Base-by-base conservation (phyloP, 1,284 basidiomycete genomes). In the Coriolopsis trogii region DNA sequence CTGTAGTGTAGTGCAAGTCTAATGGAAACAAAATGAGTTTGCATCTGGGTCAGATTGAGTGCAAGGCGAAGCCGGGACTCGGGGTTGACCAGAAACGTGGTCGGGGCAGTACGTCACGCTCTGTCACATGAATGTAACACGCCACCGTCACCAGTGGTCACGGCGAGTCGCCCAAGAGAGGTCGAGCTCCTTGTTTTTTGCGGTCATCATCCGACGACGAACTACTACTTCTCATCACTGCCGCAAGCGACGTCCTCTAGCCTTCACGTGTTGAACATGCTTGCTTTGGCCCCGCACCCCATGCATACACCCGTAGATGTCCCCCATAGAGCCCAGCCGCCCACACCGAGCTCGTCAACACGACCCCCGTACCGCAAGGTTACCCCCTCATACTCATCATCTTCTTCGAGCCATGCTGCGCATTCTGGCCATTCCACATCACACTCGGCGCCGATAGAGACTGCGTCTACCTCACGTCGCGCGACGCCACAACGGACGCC, bases 211-310 rank as follows among this genome's bases (percentile, higher is more conserved):
- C 52, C 40, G 46, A 53, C 54, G 44, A 52, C 55, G 30, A 43
- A 41, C 41, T 53, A 38, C 28, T 51, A 49, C 54, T 49, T 58
- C 43, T 46, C 55, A 41, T 51, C 57, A 61, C 52, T 50, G 44
- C 56, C 54, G 36, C 49, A 53, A 46, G 48, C 55, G 47, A 53
- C 51, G 43, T 29, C 46, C 50, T 50, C 52, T 36, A 46, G 28
- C 31, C 40, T 42, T 52, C 48, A 31, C 41, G 36, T 41, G 33
- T 42, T 45, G 49, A 63, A 52, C 33, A 68, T 68, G 67, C 67
- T 68, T 37, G 67, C 66, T 39, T 47, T 68, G 39, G 67, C 65
- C 7, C 63, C 62, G 41, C 64, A 66, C 18, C 56, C 63, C 34
- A 62, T 62, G 53, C 64, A 66, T 48, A 56, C 60, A 34, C 54